Evolutionary conservation across 306 rosid species (phyloP), one percentile per base, ranked within the genome.

Genomic region (Alnus rubra): DNA sequence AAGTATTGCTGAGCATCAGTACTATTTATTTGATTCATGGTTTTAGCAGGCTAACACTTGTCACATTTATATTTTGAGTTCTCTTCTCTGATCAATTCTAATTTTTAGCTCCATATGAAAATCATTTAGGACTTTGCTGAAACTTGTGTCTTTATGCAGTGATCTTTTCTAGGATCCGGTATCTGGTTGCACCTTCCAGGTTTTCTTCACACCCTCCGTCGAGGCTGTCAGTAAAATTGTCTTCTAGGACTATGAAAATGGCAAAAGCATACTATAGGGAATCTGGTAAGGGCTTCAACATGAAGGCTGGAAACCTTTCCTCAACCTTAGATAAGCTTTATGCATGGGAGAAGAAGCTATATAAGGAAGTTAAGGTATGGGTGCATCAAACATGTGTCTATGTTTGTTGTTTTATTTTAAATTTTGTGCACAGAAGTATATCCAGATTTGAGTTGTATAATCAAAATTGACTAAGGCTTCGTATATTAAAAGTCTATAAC

Each of bases 281-380:
- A 74, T 77, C 90, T 68, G 91, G 85, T 78, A 79, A 86, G 67
- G 94, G 91, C 71, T 84, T 86, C 19, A 88, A 76, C 53, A 37
- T 79, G 64, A 84, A 82, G 83, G 80, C 90, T 31, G 89, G 87
- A 75, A 91, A 90, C 80, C 96, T 96, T 76, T 90, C 99, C 58
- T 84, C 89, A 30, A 96, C 98, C 52, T 79, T 96, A 85, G 97
- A 93, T 85, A 88, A 84, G 78, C 98, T 96, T 77, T 89, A 96
- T 82, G 98, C 78, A 47, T 93, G 99, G 99, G 99, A 96, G 86
- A 91, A 90, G 89, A 96, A 96, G 79, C 81, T 96, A 69, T 86
- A 90, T 37, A 96, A 93, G 86, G 99, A 96, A 93, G 92, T 96
- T 59, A 93, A 91, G 99, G 99, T 96, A 86, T 68, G 79, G 51